Evolutionary conservation across 768 basidiomycete species (phyloP), one percentile per base, ranked within the genome.

Genomic region (Pleurotus citrinopileatus): DNA sequence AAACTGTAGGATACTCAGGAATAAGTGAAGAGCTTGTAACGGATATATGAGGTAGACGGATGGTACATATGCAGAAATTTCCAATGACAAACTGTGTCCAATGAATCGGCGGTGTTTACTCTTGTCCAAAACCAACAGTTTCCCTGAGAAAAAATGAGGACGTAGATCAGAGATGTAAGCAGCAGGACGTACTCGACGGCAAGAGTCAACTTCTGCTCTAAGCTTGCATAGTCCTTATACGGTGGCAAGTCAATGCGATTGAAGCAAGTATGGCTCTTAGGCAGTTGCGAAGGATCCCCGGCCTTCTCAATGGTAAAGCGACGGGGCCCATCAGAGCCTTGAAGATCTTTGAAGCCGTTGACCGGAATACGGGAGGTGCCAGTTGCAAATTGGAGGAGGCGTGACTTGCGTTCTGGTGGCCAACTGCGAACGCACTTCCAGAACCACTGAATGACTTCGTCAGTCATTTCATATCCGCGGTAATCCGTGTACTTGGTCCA

Each of bases 401-500:
- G 91, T 12, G 92, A 94, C 76, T 99, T 99, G 71, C 95, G 88
- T 76, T 99, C 97, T 0, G 96, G 87, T 9, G 97, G 96, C 97
- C 97, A 99, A 62, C 88, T 85, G 60, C 92, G 89, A 42, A 99
- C 92, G 63, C 93, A 94, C 74, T 98, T 94, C 97, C 97, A 99
- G 87, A 99, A 99, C 97, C 97, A 99, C 66, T 98, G 94, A 54
- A 99, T 95, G 44, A 95, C 91, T 64, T 96, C 93, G 65, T 96
- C 94, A 63, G 88, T 90, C 72, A 92, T 85, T 72, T 94, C 91
- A 65, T 95, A 96, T 13, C 94, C 96, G 59, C 96, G 88, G 73
- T 98, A 98, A 68, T 98, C 97, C 32, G 97, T 99, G 73, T 95
- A 97, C 75, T 98, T 98, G 66, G 88, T 92, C 97, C 97, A 98